phyloP scores from a whole-genome alignment of 192 early-diverging fungal genomes.

The Coemansia sp. region DNA sequence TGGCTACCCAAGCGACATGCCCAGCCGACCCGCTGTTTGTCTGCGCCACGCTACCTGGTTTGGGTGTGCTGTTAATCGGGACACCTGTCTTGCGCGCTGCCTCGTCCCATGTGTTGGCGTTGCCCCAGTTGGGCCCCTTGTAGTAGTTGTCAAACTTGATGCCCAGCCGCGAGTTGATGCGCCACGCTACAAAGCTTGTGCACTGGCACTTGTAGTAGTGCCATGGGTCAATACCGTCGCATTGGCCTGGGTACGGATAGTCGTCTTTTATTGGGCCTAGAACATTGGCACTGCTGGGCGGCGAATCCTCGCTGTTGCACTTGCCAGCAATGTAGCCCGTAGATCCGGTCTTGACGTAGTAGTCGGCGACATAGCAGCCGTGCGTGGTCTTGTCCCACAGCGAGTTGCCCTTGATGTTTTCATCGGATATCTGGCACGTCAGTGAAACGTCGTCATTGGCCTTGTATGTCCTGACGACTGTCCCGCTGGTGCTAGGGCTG shows the following conservation, averaged over 20 bases:
- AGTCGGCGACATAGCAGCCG: slow-evolving; percentile 52
- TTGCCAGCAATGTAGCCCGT: slow-evolving; percentile 23
- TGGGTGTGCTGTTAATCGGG: slow-evolving; percentile 15
- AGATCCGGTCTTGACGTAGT: slow-evolving; percentile 43
- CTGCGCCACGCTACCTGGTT: slow-evolving; percentile 29
- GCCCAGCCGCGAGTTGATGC: slow-evolving; percentile 43
- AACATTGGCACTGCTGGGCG: slow-evolving; percentile 9
- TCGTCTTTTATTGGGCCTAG: slow-evolving; percentile 43
- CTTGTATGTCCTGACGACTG: slow-evolving; percentile 10
- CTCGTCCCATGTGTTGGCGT: slow-evolving; percentile 41
- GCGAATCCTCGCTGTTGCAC: slow-evolving; percentile 15
- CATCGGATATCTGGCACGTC: slow-evolving; percentile 37
- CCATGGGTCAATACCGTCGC: slow-evolving; percentile 43
- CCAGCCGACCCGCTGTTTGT: slow-evolving; percentile 14
- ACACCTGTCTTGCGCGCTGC: slow-evolving; percentile 31
- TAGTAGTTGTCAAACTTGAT: slow-evolving; percentile 47
- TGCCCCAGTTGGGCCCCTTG: slow-evolving; percentile 44
- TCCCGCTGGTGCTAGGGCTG: background rate
- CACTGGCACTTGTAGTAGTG: slow-evolving; percentile 44
- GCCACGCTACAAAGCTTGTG: slow-evolving; percentile 46
- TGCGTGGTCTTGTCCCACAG: slow-evolving; percentile 50
- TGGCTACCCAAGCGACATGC: slow-evolving; percentile 43
- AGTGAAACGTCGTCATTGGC: slow-evolving; percentile 20
- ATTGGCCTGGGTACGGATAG: slow-evolving; percentile 36
- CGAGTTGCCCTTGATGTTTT: slow-evolving; percentile 23